Percentiles rank a stretch among this genome's conserved stretches.
Evolutionary conservation across 441 rosid species (phyloP).

Genomic region (Daphne laureola): DNA sequence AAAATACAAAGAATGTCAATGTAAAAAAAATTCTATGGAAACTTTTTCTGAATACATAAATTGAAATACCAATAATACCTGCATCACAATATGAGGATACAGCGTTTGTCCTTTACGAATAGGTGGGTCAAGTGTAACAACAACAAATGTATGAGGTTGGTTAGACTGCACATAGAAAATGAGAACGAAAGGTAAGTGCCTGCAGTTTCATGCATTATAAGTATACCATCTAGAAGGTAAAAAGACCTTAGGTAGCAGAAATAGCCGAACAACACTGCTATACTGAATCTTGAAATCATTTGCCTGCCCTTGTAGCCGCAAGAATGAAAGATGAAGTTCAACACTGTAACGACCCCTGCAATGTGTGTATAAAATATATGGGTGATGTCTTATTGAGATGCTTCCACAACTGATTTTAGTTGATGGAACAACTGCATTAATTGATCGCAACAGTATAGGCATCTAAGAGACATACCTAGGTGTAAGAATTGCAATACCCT

Average conservation of each 20-base stretch:
- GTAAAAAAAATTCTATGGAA: too few species aligned
- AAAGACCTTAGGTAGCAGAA: constrained; percentile 88
- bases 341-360: constrained; percentile 94
- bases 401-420: constrained; percentile 1
- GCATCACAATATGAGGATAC: constrained; percentile 92
- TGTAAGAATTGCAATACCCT: constrained; percentile 84
- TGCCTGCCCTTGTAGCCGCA: constrained; percentile 91
- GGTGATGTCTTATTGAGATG: neutral
- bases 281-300: constrained; percentile 97
- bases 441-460: constrained; percentile 2
- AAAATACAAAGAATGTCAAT: neutral
- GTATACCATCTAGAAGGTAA: neutral
- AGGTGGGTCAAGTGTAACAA: constrained; percentile 90
- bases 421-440: neutral
- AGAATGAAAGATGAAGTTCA: constrained; percentile 88
- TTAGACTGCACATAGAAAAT: constrained; percentile 50
- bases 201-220: neutral
- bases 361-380: too few species aligned
- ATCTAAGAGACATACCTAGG: constrained; percentile 51
- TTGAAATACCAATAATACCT: constrained; percentile 37
- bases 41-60: neutral
- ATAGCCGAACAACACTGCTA: constrained; percentile 91
- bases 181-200: neutral
- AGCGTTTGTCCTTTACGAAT: constrained; percentile 94
- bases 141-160: constrained; percentile 91